Conservation (phyloP, 2,329 filamentous ascomycete species). For the Achaetomium macrosporum region DNA sequence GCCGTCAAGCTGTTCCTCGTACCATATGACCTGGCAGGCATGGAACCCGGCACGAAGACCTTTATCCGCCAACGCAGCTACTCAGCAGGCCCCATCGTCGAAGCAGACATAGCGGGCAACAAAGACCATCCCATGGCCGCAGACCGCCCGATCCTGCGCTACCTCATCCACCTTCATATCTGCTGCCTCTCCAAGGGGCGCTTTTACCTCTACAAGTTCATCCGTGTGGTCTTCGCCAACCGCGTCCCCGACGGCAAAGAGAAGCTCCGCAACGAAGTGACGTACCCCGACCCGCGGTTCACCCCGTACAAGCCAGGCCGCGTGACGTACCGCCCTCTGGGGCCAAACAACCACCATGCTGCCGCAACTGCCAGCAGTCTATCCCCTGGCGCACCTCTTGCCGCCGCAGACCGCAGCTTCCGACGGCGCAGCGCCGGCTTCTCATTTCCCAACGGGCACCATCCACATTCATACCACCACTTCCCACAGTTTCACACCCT, state of each 20-base stretch:
- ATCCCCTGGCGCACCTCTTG: slow-evolving; percentile 41
- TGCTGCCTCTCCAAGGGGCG: slow-evolving; percentile 79
- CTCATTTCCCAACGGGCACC: slow-evolving; percentile 27
- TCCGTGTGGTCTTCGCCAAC: slow-evolving; percentile 94
- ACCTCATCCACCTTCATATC: slow-evolving; percentile 88
- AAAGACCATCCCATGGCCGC: slow-evolving; percentile 20
- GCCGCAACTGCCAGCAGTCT: not conserved
- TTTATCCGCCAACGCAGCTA: slow-evolving; percentile 94
- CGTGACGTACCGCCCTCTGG: slow-evolving; percentile 39
- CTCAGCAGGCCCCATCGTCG: slow-evolving; percentile 77
- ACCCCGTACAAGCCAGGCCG: slow-evolving; percentile 70
- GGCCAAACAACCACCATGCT: not conserved
- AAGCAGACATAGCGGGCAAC: slow-evolving; percentile 43
- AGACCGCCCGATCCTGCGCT: slow-evolving; percentile 70
- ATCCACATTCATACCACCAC: not conserved
- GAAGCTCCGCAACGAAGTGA: slow-evolving; percentile 82
- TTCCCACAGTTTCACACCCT: not conserved
- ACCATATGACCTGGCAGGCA: slow-evolving; percentile 85
- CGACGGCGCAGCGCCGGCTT: slow-evolving; percentile 53
- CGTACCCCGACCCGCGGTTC: slow-evolving; percentile 81
- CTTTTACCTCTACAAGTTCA: slow-evolving; percentile 85
- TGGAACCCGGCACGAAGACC: slow-evolving; percentile 91
- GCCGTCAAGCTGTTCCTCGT: slow-evolving; percentile 94
- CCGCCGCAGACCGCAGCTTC: slow-evolving; percentile 55
- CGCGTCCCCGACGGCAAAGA: slow-evolving; percentile 94